Base-by-base conservation (phyloP, 352 stramenopile species). In the Phytopythium kandeliae region DNA sequence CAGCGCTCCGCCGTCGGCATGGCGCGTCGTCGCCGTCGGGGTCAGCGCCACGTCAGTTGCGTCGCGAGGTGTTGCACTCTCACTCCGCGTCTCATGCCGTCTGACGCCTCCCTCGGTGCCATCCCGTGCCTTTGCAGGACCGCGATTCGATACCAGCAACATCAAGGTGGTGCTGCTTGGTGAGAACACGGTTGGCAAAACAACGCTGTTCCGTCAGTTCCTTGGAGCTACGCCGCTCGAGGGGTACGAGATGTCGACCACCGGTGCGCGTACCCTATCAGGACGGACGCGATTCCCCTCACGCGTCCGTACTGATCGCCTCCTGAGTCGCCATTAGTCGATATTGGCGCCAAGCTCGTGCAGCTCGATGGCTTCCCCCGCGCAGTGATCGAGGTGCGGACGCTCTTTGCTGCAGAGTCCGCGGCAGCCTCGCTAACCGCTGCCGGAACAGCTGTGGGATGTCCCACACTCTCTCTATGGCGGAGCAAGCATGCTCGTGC, bases 291-390 rank as follows among this genome's bases (percentile, higher is more conserved):
- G n/a, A n/a, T n/a, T n/a, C n/a, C n/a, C n/a, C n/a, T n/a, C n/a
- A n/a, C n/a, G n/a, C n/a, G n/a, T n/a, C n/a, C n/a, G n/a, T n/a
- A n/a, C n/a, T n/a, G n/a, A n/a, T n/a, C n/a, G n/a, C n/a, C n/a
- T n/a, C n/a, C n/a, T 31, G 28, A 31, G 31, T 3, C 19, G 17
- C 17, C 43, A n/a, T n/a, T n/a, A 83, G 70, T 60, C 15, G 68
- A 60, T 35, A 69, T 86, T 37, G 77, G 74, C 21, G 68, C 66
- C 15, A 88, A 88, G 54, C 48, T 88, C 24, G 35, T 88, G 46
- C 59, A 62, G 36, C 57, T 88, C 10, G 65, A 79, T 24, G 58
- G 51, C 2, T 46, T 67, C 2, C 33, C 54, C 7, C 71, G 57
- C 4, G 54, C 74, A 24, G 45, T 86, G 6, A 48, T 81, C 10